These are phyloP conservation scores for Tylopilus sp. DNA, from an alignment of 1,284 basidiomycete genomes.

Conservation along the genomic window DNA sequence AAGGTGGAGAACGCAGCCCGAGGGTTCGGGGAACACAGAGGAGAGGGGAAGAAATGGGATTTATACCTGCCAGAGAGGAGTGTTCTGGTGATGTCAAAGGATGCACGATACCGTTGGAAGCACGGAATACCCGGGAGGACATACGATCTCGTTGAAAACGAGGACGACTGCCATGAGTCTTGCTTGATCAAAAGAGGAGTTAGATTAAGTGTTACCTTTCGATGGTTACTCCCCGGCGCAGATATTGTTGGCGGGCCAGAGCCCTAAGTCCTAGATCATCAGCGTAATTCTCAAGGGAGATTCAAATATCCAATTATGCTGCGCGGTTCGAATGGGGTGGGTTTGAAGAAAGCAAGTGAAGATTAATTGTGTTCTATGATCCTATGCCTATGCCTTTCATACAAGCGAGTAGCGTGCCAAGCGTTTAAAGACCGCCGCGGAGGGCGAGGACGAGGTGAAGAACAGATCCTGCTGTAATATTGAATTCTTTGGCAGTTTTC, in stretches of 20 bases:
- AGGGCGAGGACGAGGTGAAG: constrained; percentile 92
- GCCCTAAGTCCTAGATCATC: constrained; percentile 12
- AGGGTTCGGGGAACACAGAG: constrained; percentile 4
- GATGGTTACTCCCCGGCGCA: constrained; percentile 74
- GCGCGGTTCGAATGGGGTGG: constrained; percentile 3
- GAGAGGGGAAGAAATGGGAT: constrained; percentile 31
- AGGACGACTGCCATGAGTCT: constrained; percentile 27
- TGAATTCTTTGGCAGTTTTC: constrained; percentile 81
- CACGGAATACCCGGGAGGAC: constrained; percentile 59
- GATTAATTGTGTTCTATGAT: constrained; percentile 33
- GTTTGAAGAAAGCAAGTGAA: constrained; percentile 14
- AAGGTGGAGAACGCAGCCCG: constrained; percentile 20
- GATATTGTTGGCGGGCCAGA: constrained; percentile 61
- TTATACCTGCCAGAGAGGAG: constrained; percentile 66
- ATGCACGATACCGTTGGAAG: constrained; percentile 68
- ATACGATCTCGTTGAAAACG: constrained; percentile 45
- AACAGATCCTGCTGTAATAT: constrained; percentile 78
- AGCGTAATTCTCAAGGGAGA: neutral
- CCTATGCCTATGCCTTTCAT: constrained; percentile 19
- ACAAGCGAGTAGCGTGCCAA: constrained; percentile 9
- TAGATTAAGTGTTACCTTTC: constrained; percentile 72
- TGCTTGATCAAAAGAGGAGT: constrained; percentile 49
- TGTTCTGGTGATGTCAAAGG: constrained; percentile 65
- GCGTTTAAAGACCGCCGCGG: constrained; percentile 61
- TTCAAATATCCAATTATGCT: neutral